These are phyloP conservation scores for Magnaporthiopsis rhizophila DNA, from an alignment of 2,329 filamentous ascomycete species.

Conservation along the genomic window DNA sequence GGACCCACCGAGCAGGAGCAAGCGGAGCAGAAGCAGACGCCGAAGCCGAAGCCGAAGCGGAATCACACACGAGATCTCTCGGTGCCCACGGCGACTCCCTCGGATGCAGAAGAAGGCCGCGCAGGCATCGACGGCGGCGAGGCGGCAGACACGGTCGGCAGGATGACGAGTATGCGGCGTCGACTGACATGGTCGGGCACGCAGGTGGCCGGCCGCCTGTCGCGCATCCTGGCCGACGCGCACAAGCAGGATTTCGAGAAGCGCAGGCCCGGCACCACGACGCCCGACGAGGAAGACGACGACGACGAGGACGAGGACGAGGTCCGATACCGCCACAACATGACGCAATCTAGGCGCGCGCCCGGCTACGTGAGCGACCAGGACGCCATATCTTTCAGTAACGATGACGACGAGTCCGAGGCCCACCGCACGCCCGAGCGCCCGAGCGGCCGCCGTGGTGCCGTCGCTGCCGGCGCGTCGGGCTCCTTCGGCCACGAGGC, in stretches of 20 bases:
- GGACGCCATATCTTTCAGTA: not conserved
- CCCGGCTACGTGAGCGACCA: not conserved
- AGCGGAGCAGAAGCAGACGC: not conserved
- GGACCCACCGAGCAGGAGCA: not conserved
- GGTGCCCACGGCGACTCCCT: not conserved
- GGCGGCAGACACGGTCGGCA: slow-evolving; percentile 3
- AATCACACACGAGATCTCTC: not conserved
- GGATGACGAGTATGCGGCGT: slow-evolving; percentile 16
- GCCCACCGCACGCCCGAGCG: not conserved
- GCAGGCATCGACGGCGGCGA: slow-evolving; percentile 1
- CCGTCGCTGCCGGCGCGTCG: not conserved
- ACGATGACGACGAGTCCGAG: slow-evolving; percentile 5
- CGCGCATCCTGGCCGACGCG: slow-evolving; percentile 64
- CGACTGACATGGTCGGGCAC: slow-evolving; percentile 24
- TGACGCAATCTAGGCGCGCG: not conserved
- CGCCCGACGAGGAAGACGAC: not conserved
- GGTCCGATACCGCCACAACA: slow-evolving; percentile 8
- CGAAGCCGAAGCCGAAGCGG: not conserved
- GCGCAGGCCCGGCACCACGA: slow-evolving; percentile 30
- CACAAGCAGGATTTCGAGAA: slow-evolving; percentile 89
- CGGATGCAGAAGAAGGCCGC: slow-evolving; percentile 4
- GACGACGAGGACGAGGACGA: slow-evolving; percentile 11
- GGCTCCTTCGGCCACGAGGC: not conserved
- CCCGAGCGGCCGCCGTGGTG: not conserved
- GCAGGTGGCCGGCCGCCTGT: slow-evolving; percentile 20